Evolutionary conservation across 768 basidiomycete species (phyloP).

Genomic region (Lactifluus hygrophoroides): DNA sequence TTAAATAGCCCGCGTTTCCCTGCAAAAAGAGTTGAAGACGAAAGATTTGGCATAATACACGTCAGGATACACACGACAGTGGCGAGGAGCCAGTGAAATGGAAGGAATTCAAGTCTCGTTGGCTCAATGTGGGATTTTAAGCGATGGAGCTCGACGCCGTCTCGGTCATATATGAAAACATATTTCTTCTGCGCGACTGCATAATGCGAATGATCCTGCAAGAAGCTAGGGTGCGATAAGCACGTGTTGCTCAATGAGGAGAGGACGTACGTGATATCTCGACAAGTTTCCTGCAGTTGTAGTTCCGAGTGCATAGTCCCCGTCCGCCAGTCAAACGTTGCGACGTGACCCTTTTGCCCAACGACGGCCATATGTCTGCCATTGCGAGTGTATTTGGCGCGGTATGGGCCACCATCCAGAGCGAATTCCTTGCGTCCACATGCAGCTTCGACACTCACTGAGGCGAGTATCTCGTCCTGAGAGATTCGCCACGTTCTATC

Average conservation of each 20-base stretch:
- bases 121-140: slow-evolving; percentile 82
- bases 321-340: slow-evolving; percentile 90
- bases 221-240: slow-evolving; percentile 43
- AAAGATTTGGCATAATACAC: not conserved
- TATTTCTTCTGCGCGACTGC: slow-evolving; percentile 96
- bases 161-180: slow-evolving; percentile 90
- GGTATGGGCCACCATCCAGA: slow-evolving; percentile 80
- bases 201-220: slow-evolving; percentile 89
- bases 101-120: slow-evolving; percentile 83
- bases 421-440: slow-evolving; percentile 69
- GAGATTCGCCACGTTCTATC: slow-evolving; percentile 86
- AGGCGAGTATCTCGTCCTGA: slow-evolving; percentile 66
- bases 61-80: slow-evolving; percentile 52
- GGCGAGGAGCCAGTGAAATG: slow-evolving; percentile 91
- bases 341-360: slow-evolving; percentile 76
- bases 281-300: slow-evolving; percentile 80
- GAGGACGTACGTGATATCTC: slow-evolving; percentile 76
- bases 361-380: slow-evolving; percentile 87
- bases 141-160: slow-evolving; percentile 88
- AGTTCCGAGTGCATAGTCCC: slow-evolving; percentile 81
- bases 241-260: not conserved
- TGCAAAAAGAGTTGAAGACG: slow-evolving; percentile 22
- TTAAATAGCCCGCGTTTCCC: slow-evolving; percentile 87
- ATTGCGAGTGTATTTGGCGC: slow-evolving; percentile 80
- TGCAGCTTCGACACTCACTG: slow-evolving; percentile 67